Conservation (phyloP, 306 rosid genomes). For the Inga oerstediana region DNA sequence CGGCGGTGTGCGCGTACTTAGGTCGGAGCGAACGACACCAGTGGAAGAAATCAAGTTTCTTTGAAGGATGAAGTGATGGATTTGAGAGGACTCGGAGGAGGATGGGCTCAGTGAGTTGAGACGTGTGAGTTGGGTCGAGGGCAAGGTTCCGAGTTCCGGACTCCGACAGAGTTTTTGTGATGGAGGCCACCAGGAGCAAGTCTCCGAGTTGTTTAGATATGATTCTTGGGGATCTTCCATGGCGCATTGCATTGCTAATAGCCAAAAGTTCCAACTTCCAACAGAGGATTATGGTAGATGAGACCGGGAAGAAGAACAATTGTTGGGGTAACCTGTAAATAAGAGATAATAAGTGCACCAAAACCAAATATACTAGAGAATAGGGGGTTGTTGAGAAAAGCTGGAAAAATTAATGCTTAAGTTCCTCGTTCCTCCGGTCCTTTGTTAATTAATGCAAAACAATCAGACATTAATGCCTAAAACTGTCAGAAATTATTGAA, state of each 20-base stretch:
- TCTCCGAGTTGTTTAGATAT: conserved; percentile 42
- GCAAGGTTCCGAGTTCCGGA: conserved; percentile 61
- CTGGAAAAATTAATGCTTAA: too few relatives aligned
- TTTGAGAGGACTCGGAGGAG: conserved; percentile 60
- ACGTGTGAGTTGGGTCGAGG: conserved; percentile 33
- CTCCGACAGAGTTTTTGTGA: conserved; percentile 57
- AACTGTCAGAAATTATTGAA: too few relatives aligned
- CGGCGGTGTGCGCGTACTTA: conserved; percentile 36
- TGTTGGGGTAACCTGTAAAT: too few relatives aligned
- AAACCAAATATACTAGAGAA: too few relatives aligned
- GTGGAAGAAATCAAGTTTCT: conserved; percentile 68
- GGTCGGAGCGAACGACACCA: conserved; percentile 53
- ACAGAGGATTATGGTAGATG: neutral
- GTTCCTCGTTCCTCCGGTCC: too few relatives aligned
- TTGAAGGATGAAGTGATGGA: conserved; percentile 57
- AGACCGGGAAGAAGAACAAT: too few relatives aligned
- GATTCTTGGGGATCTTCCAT: conserved; percentile 40
- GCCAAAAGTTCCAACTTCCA: neutral
- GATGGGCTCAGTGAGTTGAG: conserved; percentile 55
- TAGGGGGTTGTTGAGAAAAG: too few relatives aligned
- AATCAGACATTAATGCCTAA: too few relatives aligned
- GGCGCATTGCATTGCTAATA: conserved; percentile 46
- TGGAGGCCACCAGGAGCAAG: conserved; percentile 60
- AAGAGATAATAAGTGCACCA: too few relatives aligned
- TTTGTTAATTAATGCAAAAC: too few relatives aligned